A percentile compares a stretch with the other conserved stretches of the same genome.
phyloP scores from a whole-genome alignment of 495 filamentous ascomycete species.

The Penicillium pancosmium region DNA sequence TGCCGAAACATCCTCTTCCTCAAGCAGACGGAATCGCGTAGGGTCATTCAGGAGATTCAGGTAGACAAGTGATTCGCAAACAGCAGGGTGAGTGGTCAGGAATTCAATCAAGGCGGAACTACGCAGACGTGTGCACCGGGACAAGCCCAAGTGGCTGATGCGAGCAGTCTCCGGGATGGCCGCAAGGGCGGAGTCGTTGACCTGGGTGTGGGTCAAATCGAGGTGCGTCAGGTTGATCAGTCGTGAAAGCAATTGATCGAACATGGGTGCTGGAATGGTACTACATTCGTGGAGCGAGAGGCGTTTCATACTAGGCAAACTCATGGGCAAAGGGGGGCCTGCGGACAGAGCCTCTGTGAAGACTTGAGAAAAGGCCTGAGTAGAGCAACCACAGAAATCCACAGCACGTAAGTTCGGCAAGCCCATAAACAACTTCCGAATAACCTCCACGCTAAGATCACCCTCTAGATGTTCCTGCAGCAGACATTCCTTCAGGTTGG shows the following conservation, averaged over 20 bases:
- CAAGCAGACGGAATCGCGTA: conserved; percentile 71
- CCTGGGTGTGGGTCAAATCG: conserved; percentile 77
- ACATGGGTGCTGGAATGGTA: conserved; percentile 67
- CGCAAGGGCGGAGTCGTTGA: conserved; percentile 71
- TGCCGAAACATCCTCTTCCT: conserved; percentile 62
- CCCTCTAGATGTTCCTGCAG: conserved; percentile 84
- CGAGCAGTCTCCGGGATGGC: conserved; percentile 71
- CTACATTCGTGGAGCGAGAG: conserved; percentile 83
- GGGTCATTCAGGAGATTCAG: conserved; percentile 77
- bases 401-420: conserved; percentile 69
- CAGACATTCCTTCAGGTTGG: conserved; percentile 78
- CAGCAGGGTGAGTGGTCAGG: conserved; percentile 71
- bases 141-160: conserved; percentile 80
- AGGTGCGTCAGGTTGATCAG: conserved; percentile 74
- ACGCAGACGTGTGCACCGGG: conserved; percentile 73
- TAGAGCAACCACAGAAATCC: conserved; percentile 81
- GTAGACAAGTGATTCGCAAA: conserved; percentile 63
- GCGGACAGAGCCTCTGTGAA: conserved; percentile 52
- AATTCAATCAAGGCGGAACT: conserved; percentile 71
- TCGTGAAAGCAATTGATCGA: conserved; percentile 71
- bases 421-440: conserved; percentile 69
- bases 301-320: conserved; percentile 62
- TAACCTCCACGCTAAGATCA: conserved; percentile 68
- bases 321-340: conserved; percentile 45
- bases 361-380: conserved; percentile 67